These are phyloP conservation scores for Puccinellia tenuiflora DNA, from an alignment of 176 grass and related monocot species.

Conservation along the genomic window DNA sequence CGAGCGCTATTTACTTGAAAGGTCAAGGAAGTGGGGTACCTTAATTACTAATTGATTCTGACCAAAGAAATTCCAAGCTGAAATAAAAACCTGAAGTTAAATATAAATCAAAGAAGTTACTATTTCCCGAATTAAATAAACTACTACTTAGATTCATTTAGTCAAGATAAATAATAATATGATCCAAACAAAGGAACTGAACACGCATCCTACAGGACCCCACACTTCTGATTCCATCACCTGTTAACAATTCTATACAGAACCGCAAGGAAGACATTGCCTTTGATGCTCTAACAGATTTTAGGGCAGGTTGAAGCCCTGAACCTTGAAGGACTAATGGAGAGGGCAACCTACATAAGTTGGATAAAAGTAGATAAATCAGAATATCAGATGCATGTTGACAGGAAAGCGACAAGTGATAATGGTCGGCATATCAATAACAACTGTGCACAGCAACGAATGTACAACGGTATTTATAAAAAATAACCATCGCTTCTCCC, in stretches of 20 bases:
- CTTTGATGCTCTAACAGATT: slow-evolving; percentile 53
- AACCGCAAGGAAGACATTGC: slow-evolving; percentile 51
- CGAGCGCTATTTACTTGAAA: neutral
- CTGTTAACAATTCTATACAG: slow-evolving; percentile 55
- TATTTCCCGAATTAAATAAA: neutral
- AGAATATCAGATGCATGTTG: slow-evolving; percentile 1
- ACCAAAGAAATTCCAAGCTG: slow-evolving; percentile 83
- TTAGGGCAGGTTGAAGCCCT: slow-evolving; percentile 57
- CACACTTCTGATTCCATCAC: slow-evolving; percentile 26
- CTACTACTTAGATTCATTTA: neutral
- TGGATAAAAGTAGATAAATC: neutral
- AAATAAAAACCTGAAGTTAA: slow-evolving; percentile 23
- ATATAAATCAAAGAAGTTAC: slow-evolving; percentile 3
- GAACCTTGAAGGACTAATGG: slow-evolving; percentile 71
- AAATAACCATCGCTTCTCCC: slow-evolving; percentile 54
- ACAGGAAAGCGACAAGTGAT: neutral
- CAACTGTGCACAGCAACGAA: neutral
- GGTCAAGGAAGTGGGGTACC: slow-evolving; percentile 18
- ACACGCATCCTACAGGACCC: neutral
- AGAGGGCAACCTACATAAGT: slow-evolving; percentile 60
- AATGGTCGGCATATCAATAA: neutral
- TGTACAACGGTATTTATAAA: neutral
- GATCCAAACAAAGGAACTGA: neutral
- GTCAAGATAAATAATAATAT: neutral
- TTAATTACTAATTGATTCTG: slow-evolving; percentile 44